phyloP scores from a whole-genome alignment of 1,284 basidiomycete species.

The Singerocomus inundabilis region DNA sequence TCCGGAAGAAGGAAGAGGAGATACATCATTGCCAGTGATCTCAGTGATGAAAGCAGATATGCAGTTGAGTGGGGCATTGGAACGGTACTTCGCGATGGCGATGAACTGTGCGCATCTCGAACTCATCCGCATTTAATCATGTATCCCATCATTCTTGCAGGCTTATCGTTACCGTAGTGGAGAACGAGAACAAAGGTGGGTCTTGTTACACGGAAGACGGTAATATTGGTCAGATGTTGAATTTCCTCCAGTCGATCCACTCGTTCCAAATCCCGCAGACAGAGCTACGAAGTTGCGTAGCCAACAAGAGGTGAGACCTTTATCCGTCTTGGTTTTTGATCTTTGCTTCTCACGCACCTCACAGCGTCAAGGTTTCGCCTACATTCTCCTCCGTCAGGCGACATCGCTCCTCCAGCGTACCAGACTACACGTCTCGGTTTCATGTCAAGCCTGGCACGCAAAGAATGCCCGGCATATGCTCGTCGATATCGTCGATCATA shows the following conservation, averaged over 20 bases:
- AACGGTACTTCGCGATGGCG: constrained; percentile 92
- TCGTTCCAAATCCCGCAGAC: constrained; percentile 66
- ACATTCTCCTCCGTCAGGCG: constrained; percentile 85
- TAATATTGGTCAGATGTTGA: background rate
- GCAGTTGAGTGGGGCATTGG: constrained; percentile 97
- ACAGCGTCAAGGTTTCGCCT: constrained; percentile 84
- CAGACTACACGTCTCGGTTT: constrained; percentile 78
- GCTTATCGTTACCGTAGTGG: constrained; percentile 86
- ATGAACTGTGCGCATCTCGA: constrained; percentile 63
- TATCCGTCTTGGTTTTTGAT: background rate
- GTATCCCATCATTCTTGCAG: constrained; percentile 28
- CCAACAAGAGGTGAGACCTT: constrained; percentile 83
- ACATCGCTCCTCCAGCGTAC: constrained; percentile 90
- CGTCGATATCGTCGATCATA: constrained; percentile 87
- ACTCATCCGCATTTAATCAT: constrained; percentile 3
- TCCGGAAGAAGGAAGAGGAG: constrained; percentile 60
- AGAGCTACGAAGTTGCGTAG: constrained; percentile 73
- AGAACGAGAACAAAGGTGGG: constrained; percentile 88
- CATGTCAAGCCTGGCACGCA: constrained; percentile 94
- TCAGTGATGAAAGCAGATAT: constrained; percentile 89
- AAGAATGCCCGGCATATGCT: constrained; percentile 95
- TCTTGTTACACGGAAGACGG: constrained; percentile 6
- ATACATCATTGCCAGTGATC: constrained; percentile 91
- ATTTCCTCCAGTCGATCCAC: constrained; percentile 68
- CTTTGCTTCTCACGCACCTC: constrained; percentile 7